Evolutionary conservation across 129 eudicot species (phyloP).

Genomic region (Helichrysum umbraculigerum): DNA sequence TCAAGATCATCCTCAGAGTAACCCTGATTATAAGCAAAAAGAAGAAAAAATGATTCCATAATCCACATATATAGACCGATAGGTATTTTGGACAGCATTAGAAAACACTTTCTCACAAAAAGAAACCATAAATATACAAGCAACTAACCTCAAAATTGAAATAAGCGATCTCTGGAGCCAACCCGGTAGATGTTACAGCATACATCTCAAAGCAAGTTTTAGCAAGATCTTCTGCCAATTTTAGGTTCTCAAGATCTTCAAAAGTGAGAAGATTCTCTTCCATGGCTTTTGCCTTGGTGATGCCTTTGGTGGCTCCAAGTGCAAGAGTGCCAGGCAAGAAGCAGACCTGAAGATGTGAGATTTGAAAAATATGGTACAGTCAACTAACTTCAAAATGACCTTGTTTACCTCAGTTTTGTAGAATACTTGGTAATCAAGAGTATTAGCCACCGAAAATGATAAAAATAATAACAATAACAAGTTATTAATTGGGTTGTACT

Average conservation of each 20-base stretch:
- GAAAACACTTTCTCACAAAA: background rate
- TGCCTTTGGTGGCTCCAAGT: conserved; percentile 96
- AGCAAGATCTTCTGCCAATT: conserved; percentile 93
- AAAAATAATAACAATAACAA: too few relatives aligned
- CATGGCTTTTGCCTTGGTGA: conserved; percentile 67
- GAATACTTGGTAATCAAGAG: background rate
- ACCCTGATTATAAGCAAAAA: conserved; percentile 49
- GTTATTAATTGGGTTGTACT: background rate
- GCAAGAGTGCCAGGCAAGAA: conserved; percentile 96
- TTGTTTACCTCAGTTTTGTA: background rate
- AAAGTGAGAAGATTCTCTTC: conserved; percentile 59
- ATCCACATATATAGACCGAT: background rate
- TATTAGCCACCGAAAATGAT: background rate
- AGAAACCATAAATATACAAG: background rate
- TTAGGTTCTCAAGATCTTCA: conserved; percentile 85
- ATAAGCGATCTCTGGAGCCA: conserved; percentile 95
- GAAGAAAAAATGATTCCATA: background rate
- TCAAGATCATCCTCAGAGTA: conserved; percentile 61
- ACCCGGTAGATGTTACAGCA: conserved; percentile 88
- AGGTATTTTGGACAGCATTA: background rate
- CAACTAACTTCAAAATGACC: conserved; percentile 4
- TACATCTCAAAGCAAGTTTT: conserved; percentile 90
- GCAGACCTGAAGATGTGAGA: conserved; percentile 60
- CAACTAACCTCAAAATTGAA: conserved; percentile 71
- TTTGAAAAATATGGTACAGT: conserved; percentile 9